Evolutionary conservation across 768 basidiomycete genomes (phyloP), one percentile per base, ranked within the genome.

Genomic region (Epithele typhae): DNA sequence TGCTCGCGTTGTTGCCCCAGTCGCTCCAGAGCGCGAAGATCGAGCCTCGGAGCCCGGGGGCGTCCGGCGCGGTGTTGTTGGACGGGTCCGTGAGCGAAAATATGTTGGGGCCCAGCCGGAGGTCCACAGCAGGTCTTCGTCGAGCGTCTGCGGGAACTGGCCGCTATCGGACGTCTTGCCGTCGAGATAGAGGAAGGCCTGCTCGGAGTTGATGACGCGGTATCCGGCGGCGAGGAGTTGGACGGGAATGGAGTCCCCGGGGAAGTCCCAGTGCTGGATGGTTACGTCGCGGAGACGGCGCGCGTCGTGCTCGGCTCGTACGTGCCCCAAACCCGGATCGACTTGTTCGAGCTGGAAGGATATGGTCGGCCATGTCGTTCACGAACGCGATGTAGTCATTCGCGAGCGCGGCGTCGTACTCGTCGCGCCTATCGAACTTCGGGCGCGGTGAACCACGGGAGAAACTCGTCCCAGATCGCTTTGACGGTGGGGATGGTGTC

Each of bases 361-460:
- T 67, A 58, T 65, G 71, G 10, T 54, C 48, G 5, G 67, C 57
- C 72, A 76, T 73, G 43, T 62, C 63, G 41, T 74, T 73, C 43
- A 76, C 66, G 48, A 70, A 75, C 2, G 61, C 52, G 38, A 70
- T 66, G 47, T 73, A 76, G 42, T 66, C 68, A 40, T 72, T 54
- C 1, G 69, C 73, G n/a, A 74, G 59, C 4, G 59, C 49, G 2
- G 64, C 39, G 14, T 54, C 51, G 52, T 74, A 74, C 59, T 75
- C 72, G 48, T 75, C 74, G 72, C 72, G 33, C 74, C 74, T 36
- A 76, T 73, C 10, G 72, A 73, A 75, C 69, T 47, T 75, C 58
- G n/a, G 70, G 65, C 2, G 56, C 42, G 12, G 54, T 44, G 49
- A 60, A 60, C 56, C 17, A 67, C 51, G 51, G 70, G 21, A 72